phyloP scores from a whole-genome alignment of 352 stramenopile species.

The Halophytophthora batemanensis region DNA sequence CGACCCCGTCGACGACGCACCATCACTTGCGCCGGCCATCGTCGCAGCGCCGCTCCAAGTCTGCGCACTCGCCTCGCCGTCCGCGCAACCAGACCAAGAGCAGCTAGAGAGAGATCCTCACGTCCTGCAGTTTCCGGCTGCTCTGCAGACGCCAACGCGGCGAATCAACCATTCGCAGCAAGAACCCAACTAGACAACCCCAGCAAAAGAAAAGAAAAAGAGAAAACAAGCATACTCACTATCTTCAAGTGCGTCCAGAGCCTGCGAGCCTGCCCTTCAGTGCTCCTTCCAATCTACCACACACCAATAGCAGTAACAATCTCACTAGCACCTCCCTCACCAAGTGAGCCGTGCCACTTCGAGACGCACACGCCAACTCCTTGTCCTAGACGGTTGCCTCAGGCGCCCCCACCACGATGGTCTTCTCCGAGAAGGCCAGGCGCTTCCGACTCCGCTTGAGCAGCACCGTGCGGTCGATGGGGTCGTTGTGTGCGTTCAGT shows the following conservation, averaged over 20 bases:
- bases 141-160: too few relatives aligned
- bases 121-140: too few relatives aligned
- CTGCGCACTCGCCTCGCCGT: slow-evolving; percentile 8
- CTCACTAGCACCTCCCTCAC: too few relatives aligned
- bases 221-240: too few relatives aligned
- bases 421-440: slow-evolving; percentile 71
- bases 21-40: slow-evolving; percentile 31
- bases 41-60: slow-evolving; percentile 31
- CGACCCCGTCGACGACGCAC: slow-evolving; percentile 11
- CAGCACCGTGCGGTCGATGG: slow-evolving; percentile 67
- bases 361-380: too few relatives aligned
- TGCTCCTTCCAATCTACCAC: neutral
- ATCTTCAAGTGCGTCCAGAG: too few relatives aligned
- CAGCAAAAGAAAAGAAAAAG: too few relatives aligned
- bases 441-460: slow-evolving; percentile 80
- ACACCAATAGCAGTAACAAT: slow-evolving; percentile 16
- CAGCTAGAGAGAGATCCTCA: slow-evolving; percentile 19
- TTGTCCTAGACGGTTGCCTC: slow-evolving; percentile 72
- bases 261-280: too few relatives aligned
- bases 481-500: slow-evolving; percentile 54
- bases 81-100: slow-evolving; percentile 30
- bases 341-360: too few relatives aligned
- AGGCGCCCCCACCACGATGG: slow-evolving; percentile 82
- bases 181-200: too few relatives aligned
- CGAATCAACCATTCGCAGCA: too few relatives aligned